Conservation (phyloP, 176 grass and related monocot genomes). For the Zea mays region Zm-B73-REFERENCE-NAM-5.0 NC_050096.1:306114501-306115000, state of each 20-base stretch:
- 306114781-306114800: not conserved
- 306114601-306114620: not conserved
- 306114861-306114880: conserved; percentile 22
- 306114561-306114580: not conserved
- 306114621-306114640: not conserved
- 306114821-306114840: not conserved
- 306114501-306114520: conserved; percentile 2
- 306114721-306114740: not conserved
- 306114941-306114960: conserved; percentile 85
- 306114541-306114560: not conserved
- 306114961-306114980: conserved; percentile 17
- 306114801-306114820: conserved; percentile 20
- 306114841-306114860: conserved; percentile 27
- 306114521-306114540: not conserved
- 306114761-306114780: not conserved
- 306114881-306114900: conserved; percentile 90
- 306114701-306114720: not conserved
- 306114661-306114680: not conserved
- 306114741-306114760: conserved; percentile 15
- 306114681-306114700: not conserved
- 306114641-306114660: not conserved
- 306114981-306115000: conserved; percentile 30
- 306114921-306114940: conserved; percentile 97
- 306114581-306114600: not conserved
- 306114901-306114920: conserved; percentile 95